A percentile compares a stretch with the other conserved stretches of the same genome.
These are phyloP conservation scores for Lumnitzera littorea DNA, from an alignment of 345 rosid genomes.

Conservation along the genomic window DNA sequence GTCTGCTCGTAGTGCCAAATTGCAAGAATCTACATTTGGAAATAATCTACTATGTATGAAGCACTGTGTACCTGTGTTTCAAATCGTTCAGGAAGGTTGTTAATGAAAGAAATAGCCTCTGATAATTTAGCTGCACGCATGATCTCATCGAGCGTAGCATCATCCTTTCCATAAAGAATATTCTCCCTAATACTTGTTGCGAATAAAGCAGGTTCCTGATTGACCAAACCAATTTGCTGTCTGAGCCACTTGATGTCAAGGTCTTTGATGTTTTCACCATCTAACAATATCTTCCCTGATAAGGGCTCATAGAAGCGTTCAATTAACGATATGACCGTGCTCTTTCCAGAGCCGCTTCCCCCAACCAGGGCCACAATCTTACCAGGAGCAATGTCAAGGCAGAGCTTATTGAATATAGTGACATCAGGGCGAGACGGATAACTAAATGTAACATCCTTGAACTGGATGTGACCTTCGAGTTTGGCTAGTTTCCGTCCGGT, in stretches of 20 bases:
- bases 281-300: slow-evolving; percentile 54
- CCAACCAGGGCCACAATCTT: slow-evolving; percentile 93
- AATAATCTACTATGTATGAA: no score
- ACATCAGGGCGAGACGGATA: slow-evolving; percentile 90
- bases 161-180: slow-evolving; percentile 81
- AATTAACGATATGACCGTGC: slow-evolving; percentile 85
- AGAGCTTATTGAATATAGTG: slow-evolving; percentile 48
- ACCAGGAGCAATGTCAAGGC: slow-evolving; percentile 63
- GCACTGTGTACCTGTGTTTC: slow-evolving; percentile 67
- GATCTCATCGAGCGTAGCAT: slow-evolving; percentile 67
- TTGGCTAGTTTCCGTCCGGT: slow-evolving; percentile 43
- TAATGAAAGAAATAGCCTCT: slow-evolving; percentile 70
- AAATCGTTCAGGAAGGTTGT: slow-evolving; percentile 84
- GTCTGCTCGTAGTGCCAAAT: no score
- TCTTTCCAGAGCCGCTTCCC: slow-evolving; percentile 95
- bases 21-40: no score
- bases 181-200: slow-evolving; percentile 80
- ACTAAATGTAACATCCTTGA: slow-evolving; percentile 61
- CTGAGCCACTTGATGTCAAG: slow-evolving; percentile 87
- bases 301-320: slow-evolving; percentile 89
- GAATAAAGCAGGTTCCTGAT: slow-evolving; percentile 91
- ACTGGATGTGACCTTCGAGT: slow-evolving; percentile 67
- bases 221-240: slow-evolving; percentile 80
- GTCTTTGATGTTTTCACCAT: slow-evolving; percentile 49
- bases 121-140: slow-evolving; percentile 78